Evolutionary conservation across 371 early-diverging fungal species (phyloP).

Genomic region (Phascolomyces articulosus): DNA sequence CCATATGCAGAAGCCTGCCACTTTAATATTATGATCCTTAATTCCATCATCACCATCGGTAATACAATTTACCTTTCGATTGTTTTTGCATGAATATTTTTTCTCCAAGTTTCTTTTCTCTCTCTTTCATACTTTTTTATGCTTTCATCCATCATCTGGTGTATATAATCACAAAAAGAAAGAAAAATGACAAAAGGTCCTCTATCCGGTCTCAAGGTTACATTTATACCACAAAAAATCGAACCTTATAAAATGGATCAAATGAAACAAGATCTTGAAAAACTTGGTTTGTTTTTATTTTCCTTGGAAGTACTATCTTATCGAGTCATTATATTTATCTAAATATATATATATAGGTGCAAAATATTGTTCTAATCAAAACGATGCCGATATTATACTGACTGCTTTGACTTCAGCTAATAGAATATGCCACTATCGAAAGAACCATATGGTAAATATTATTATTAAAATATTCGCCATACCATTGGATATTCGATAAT

Average conservation of each 20-base stretch:
- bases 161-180: not conserved
- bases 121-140: not conserved
- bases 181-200: not conserved
- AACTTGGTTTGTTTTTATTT: not conserved
- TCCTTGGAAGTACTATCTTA: too few relatives aligned
- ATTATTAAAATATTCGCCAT: too few relatives aligned
- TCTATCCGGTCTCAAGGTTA: not conserved
- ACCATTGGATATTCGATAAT: too few relatives aligned
- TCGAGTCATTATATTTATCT: too few relatives aligned
- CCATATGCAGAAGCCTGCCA: too few relatives aligned
- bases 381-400: conserved; percentile 24
- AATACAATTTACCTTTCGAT: too few relatives aligned
- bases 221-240: not conserved
- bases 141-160: not conserved
- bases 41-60: too few relatives aligned
- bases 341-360: conserved; percentile 21
- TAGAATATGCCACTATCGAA: conserved; percentile 24
- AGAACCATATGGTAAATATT: conserved; percentile 17
- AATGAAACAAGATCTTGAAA: not conserved
- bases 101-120: too few relatives aligned
- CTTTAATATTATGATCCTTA: too few relatives aligned
- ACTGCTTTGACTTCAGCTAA: conserved; percentile 29
- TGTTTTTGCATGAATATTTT: too few relatives aligned
- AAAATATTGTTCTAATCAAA: conserved; percentile 11
- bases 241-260: not conserved